Evolutionary conservation across 2,329 filamentous ascomycete species (phyloP), one percentile per base, ranked within the genome.

Genomic region (Verticillium tricorpus): DNA sequence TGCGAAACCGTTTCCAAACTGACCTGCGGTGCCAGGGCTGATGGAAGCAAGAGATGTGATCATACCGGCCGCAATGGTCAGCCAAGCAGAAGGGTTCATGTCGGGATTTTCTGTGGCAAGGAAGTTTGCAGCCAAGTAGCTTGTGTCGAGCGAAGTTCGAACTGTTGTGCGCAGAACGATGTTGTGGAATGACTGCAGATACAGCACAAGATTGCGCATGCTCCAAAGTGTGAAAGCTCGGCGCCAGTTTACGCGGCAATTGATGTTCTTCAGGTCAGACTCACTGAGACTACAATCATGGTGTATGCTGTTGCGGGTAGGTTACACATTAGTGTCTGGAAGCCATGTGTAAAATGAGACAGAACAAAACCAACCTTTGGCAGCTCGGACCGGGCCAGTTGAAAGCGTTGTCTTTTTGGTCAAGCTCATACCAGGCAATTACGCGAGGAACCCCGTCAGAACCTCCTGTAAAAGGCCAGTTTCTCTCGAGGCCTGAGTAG

Each of bases 51-150:
- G 7, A 3, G 32, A 34, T 2, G 19, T 32, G 22, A 62, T n/a
- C 60, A 62, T 59, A 12, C 60, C 60, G 7, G 56, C 28, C 12
- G 32, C 34, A 45, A 62, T 62, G 45, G 57, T 59, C 45, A 62
- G 40, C 45, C 45, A 59, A 1, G 60, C 32, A 17, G 31, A 12
- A 17, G 17, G 6, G 19, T 6, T 15, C 15, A 62, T 56, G 3
- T 35, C 34, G 9, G 34, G 34, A 11, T 35, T 35, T 35, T 35
- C 34, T 11, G 14, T 14, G 14, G 14, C 34, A 2, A 35, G 14
- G 12, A 31, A 14, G 45, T n/a, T 58, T 2, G 45, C 59, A 34
- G 37, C 58, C 2, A 59, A 31, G 3, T 8, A 22, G 57, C 45
- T 32, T 7, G 56, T n/a, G 56, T n/a, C 17, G 4, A 57, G 31